Base-by-base conservation (phyloP, 2,329 filamentous ascomycete genomes). In the Fusarium praegraminearum region DNA sequence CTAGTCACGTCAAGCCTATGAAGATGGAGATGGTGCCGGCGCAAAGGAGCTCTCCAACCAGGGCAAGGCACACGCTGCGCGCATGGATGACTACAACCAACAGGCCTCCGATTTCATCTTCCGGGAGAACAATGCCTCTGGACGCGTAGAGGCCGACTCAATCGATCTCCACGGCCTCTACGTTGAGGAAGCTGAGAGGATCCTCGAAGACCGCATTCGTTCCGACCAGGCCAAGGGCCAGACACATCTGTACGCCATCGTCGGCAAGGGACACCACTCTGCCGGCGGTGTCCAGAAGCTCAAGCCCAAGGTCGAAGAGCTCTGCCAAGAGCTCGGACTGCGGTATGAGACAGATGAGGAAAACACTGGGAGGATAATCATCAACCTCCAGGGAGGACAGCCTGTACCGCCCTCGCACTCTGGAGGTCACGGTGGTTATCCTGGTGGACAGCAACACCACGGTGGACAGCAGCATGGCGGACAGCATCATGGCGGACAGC, bases 131-230 rank as follows among this genome's bases (percentile, higher is more conserved):
- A 98, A 98, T 78, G 90, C 92, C 22, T 80, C 84, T 4, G 92
- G 89, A 20, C 89, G 91, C 65, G 91, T 97, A 12, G 86, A 88
- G 18, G 84, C 84, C 41, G 95, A 98, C 80, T 93, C 92, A 11
- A 94, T 99, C 74, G 96, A 99, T 81, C 85, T 99, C 49, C 96
- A 99, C 79, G 96, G 96, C 4, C 92, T 97, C 77, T 98, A 91
- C 76, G 94, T 97, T 62, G 93, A 97, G 78, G 96, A 98, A 83
- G 96, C 96, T 7, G 94, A 97, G 83, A 88, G 93, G 69, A 96
- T 98, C 60, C 84, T 98, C 24, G 93, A 95, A 82, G 86, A 93
- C 80, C 87, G 96, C 71, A 97, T 99, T 76, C 88, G 89, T 71
- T 90, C 92, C 72, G 94, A 94, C 62, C 88, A 89, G 77, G 80